Percentiles rank a stretch among this genome's conserved stretches.
Evolutionary conservation across 768 basidiomycete species (phyloP).

Genomic region (Tricholoma saponaceum): DNA sequence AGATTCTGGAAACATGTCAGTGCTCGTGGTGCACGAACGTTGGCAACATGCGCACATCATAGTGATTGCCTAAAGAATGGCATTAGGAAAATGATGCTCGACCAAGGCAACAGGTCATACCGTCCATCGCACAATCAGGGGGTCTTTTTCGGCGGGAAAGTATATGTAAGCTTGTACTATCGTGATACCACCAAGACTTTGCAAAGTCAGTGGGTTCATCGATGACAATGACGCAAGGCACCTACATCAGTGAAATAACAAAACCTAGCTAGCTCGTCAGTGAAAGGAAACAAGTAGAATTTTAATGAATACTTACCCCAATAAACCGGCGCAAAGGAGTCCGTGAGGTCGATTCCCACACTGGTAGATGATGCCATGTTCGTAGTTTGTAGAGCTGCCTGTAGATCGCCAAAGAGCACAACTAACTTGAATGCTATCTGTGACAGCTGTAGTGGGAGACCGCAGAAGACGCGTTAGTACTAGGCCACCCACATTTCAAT

Average conservation of each 20-base stretch:
- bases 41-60: slow-evolving; percentile 22
- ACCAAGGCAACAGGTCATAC: slow-evolving; percentile 16
- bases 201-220: background rate
- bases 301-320: slow-evolving; percentile 19
- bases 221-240: background rate
- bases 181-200: slow-evolving; percentile 35
- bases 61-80: slow-evolving; percentile 14
- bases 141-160: slow-evolving; percentile 28
- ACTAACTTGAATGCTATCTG: background rate
- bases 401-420: no score
- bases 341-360: slow-evolving; percentile 13
- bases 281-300: background rate
- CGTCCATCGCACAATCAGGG: slow-evolving; percentile 21
- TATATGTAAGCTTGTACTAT: slow-evolving; percentile 39
- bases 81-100: background rate
- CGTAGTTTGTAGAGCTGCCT: background rate
- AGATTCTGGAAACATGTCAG: slow-evolving; percentile 13
- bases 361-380: background rate
- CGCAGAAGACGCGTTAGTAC: no score
- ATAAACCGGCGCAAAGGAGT: slow-evolving; percentile 23
- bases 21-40: background rate
- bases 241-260: slow-evolving; percentile 24
- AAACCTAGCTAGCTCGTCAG: slow-evolving; percentile 16
- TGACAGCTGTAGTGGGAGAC: no score
- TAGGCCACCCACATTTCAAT: no score